phyloP scores from a whole-genome alignment of 768 basidiomycete species.

The Hebeloma cylindrosporum region DNA sequence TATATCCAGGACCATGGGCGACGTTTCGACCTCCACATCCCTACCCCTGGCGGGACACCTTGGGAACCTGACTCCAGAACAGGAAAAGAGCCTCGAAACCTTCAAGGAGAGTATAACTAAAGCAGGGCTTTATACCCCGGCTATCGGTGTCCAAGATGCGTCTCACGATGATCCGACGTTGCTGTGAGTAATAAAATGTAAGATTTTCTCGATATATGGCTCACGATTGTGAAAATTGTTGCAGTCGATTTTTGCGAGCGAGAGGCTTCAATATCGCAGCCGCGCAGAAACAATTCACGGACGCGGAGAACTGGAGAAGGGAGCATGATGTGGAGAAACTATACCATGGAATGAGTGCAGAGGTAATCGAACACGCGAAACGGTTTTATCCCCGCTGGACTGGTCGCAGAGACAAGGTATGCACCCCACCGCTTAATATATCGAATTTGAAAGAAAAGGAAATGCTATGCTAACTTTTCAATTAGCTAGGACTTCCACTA shows the following conservation, averaged over 20 bases:
- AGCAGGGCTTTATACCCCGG: conserved; percentile 51
- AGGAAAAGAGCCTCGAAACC: conserved; percentile 45
- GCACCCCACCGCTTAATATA: conserved; percentile 9
- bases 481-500: conserved; percentile 64
- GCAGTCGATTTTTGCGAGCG: conserved; percentile 85
- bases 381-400: conserved; percentile 82
- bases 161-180: conserved; percentile 69
- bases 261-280: conserved; percentile 60
- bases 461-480: neutral
- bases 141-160: conserved; percentile 29
- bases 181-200: conserved; percentile 46
- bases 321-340: conserved; percentile 61
- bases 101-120: conserved; percentile 56
- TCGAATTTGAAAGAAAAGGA: neutral
- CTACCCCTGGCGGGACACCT: conserved; percentile 45
- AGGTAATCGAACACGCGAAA: conserved; percentile 60
- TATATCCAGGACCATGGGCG: no score
- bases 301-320: conserved; percentile 67
- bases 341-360: conserved; percentile 54
- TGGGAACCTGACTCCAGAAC: conserved; percentile 50
- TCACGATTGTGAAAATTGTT: neutral
- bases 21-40: neutral
- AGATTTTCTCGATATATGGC: neutral
- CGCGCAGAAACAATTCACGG: conserved; percentile 71
- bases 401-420: conserved; percentile 72